Conservation (phyloP, 2,329 filamentous ascomycete species). For the Exutisphaerella laricina region DNA sequence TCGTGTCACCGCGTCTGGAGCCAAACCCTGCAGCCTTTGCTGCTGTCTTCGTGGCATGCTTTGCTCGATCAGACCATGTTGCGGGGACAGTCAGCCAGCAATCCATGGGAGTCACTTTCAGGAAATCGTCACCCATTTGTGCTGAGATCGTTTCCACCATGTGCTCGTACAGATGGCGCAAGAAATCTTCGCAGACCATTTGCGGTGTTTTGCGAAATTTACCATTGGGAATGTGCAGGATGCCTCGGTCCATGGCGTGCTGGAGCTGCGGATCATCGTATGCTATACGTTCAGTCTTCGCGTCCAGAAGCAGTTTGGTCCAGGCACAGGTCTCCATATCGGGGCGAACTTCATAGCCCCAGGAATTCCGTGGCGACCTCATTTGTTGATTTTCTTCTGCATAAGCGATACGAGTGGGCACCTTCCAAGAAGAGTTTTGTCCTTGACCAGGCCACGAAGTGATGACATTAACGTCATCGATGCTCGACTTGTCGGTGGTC, state of each 20-base stretch:
- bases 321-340: constrained; percentile 14
- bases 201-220: constrained; percentile 2
- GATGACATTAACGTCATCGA: constrained; percentile 17
- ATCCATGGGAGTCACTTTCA: constrained; percentile 19
- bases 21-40: constrained; percentile 22
- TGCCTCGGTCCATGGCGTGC: constrained; percentile 12
- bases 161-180: constrained; percentile 8
- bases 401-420: constrained; percentile 16
- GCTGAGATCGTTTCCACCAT: constrained; percentile 8
- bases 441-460: constrained; percentile 13
- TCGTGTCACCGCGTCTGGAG: constrained; percentile 16
- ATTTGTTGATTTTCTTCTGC: constrained; percentile 10
- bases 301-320: constrained; percentile 17
- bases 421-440: constrained; percentile 12
- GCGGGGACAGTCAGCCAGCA: constrained; percentile 28
- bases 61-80: constrained; percentile 25
- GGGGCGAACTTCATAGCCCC: constrained; percentile 13
- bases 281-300: not conserved
- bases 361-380: constrained; percentile 1
- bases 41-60: constrained; percentile 18
- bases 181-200: constrained; percentile 11
- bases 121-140: constrained; percentile 9
- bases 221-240: constrained; percentile 10
- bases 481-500: constrained; percentile 14
- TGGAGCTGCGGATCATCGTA: constrained; percentile 13